Conservation (phyloP, 306 rosid genomes). For the Quercus ilex region DNA sequence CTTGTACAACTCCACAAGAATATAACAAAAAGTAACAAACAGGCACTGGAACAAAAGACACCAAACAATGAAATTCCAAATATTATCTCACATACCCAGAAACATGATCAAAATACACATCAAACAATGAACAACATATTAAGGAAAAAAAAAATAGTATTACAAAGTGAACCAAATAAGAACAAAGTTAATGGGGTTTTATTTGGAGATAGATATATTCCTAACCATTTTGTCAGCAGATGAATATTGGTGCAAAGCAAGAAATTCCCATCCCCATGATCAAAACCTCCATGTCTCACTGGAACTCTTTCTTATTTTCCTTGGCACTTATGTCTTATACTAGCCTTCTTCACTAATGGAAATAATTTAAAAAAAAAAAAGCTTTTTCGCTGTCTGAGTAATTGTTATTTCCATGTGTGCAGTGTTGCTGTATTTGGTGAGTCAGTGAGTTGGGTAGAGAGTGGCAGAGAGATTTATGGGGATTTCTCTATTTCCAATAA, state of each 20-base stretch:
- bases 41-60: background rate
- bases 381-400: background rate
- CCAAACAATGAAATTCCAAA: background rate
- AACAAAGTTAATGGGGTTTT: background rate
- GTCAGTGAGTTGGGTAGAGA: slow-evolving; percentile 16
- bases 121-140: background rate
- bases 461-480: slow-evolving; percentile 22
- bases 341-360: background rate
- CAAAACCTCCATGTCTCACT: background rate
- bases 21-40: background rate
- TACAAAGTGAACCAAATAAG: background rate
- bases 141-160: no score
- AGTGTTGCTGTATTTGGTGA: slow-evolving; percentile 2
- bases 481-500: slow-evolving; percentile 12
- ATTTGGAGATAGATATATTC: background rate
- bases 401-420: slow-evolving; percentile 5
- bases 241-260: slow-evolving; percentile 5
- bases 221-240: slow-evolving; percentile 19
- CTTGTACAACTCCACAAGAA: background rate
- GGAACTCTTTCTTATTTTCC: background rate
- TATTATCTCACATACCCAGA: slow-evolving; percentile 19
- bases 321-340: background rate
- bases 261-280: background rate
- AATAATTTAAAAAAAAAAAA: background rate
- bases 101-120: slow-evolving; percentile 10